A percentile compares a stretch with the other conserved stretches of the same genome.
Evolutionary conservation across 345 rosid genomes (phyloP).

Genomic region (Anastatica hierochuntica): DNA sequence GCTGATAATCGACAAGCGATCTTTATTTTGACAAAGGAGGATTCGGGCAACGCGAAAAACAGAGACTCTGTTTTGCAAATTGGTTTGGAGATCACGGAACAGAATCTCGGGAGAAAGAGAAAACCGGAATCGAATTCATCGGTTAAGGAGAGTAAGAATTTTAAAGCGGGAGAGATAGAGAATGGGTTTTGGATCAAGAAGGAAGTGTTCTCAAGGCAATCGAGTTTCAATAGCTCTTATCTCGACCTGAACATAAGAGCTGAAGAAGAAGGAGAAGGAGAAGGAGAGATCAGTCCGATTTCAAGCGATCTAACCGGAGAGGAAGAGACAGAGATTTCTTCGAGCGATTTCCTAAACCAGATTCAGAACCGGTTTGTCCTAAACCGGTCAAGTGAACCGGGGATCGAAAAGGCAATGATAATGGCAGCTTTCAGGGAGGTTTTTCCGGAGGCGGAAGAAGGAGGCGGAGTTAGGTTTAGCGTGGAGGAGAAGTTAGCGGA

Average conservation of each 20-base stretch:
- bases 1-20: slow-evolving; percentile 39
- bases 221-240: slow-evolving; percentile 39
- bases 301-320: slow-evolving; percentile 64
- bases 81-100: slow-evolving; percentile 35
- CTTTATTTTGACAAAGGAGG: slow-evolving; percentile 47
- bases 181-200: slow-evolving; percentile 25
- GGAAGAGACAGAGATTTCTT: slow-evolving; percentile 26
- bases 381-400: slow-evolving; percentile 24
- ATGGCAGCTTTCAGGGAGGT: slow-evolving; percentile 33
- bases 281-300: slow-evolving; percentile 39
- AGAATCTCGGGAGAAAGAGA: slow-evolving; percentile 38
- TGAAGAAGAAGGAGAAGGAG: slow-evolving; percentile 34
- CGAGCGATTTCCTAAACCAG: slow-evolving; percentile 35
- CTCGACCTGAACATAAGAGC: slow-evolving; percentile 73
- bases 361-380: slow-evolving; percentile 51
- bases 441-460: slow-evolving; percentile 33
- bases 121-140: slow-evolving; percentile 35
- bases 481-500: slow-evolving; percentile 57
- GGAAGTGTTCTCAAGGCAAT: slow-evolving; percentile 36
- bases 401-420: slow-evolving; percentile 29
- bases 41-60: slow-evolving; percentile 16
- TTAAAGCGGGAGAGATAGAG: slow-evolving; percentile 28
- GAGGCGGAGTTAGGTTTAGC: slow-evolving; percentile 39
- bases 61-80: slow-evolving; percentile 44
- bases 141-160: slow-evolving; percentile 28